phyloP scores from a whole-genome alignment of 2,329 filamentous ascomycete species.

The Achaetomium macrosporum region DNA sequence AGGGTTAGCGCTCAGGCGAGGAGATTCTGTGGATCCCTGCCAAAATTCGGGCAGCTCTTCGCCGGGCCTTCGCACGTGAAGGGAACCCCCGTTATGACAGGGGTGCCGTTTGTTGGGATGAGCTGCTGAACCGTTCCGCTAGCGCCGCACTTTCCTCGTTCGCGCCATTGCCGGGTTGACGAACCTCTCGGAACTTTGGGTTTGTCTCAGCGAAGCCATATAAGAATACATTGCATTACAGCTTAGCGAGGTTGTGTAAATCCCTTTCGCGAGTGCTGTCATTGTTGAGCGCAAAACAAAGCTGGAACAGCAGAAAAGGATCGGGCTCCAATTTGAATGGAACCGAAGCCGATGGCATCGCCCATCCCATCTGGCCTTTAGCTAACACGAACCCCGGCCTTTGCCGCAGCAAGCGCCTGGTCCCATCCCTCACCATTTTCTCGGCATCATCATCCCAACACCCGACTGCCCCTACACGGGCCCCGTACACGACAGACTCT shows the following conservation, averaged over 20 bases:
- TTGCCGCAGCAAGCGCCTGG: slow-evolving; percentile 14
- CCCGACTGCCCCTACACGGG: neutral
- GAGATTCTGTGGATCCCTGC: slow-evolving; percentile 3
- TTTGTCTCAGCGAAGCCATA: slow-evolving; percentile 5
- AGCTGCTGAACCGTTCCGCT: slow-evolving; percentile 16
- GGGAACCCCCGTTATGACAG: slow-evolving; percentile 6
- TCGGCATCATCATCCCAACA: slow-evolving; percentile 11
- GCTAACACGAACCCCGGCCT: slow-evolving; percentile 13
- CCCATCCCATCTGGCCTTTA: slow-evolving; percentile 5
- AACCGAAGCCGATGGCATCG: slow-evolving; percentile 23
- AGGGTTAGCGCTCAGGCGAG: neutral
- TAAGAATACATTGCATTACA: slow-evolving; percentile 13
- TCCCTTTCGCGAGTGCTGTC: neutral
- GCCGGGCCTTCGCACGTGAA: slow-evolving; percentile 26
- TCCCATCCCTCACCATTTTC: slow-evolving; percentile 15
- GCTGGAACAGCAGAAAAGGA: neutral
- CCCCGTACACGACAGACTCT: neutral
- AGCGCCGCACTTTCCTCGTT: slow-evolving; percentile 16
- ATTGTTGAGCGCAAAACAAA: neutral
- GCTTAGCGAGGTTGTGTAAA: slow-evolving; percentile 9
- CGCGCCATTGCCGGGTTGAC: slow-evolving; percentile 9
- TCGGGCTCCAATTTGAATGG: slow-evolving; percentile 15
- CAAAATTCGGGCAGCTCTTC: neutral
- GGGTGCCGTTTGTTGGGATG: slow-evolving; percentile 22
- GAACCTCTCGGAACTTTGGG: neutral